phyloP scores from a whole-genome alignment of 805 yeast species.

The Candida vaughaniae region DNA sequence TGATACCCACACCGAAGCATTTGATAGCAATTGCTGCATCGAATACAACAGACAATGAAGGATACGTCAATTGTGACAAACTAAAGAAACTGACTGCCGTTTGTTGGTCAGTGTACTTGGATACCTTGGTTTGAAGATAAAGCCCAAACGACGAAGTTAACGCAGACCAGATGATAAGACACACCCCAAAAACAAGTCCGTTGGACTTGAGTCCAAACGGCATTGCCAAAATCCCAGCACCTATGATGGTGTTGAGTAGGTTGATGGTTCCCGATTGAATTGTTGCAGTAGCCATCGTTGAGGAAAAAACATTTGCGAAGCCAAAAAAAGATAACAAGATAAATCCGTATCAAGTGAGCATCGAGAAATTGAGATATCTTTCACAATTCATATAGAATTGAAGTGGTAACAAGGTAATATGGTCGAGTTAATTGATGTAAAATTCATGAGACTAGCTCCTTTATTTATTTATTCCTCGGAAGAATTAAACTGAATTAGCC shows the following conservation, averaged over 20 bases:
- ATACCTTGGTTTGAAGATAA: slow-evolving; percentile 58
- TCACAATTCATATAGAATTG: no score
- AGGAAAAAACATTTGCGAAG: no score
- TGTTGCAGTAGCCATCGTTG: slow-evolving; percentile 32
- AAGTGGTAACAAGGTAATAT: no score
- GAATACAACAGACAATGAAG: slow-evolving; percentile 65
- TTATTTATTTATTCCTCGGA: no score
- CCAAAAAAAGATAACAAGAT: no score
- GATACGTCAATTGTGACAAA: slow-evolving; percentile 60
- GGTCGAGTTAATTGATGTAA: no score
- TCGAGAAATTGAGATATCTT: no score
- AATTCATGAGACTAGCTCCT: no score
- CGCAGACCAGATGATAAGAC: slow-evolving; percentile 41
- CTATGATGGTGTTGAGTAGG: slow-evolving; percentile 55
- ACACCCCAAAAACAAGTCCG: slow-evolving; percentile 45
- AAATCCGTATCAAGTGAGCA: no score
- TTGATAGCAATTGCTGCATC: slow-evolving; percentile 74
- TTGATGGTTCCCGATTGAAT: slow-evolving; percentile 51
- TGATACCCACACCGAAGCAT: slow-evolving; percentile 75
- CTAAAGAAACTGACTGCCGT: slow-evolving; percentile 45
- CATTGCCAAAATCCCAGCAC: slow-evolving; percentile 71
- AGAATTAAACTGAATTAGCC: no score
- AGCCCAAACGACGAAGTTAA: slow-evolving; percentile 58
- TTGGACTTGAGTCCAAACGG: slow-evolving; percentile 62
- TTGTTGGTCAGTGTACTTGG: slow-evolving; percentile 45